Conservation (phyloP, 495 filamentous ascomycete genomes). For the Penicillium odoratum region DNA sequence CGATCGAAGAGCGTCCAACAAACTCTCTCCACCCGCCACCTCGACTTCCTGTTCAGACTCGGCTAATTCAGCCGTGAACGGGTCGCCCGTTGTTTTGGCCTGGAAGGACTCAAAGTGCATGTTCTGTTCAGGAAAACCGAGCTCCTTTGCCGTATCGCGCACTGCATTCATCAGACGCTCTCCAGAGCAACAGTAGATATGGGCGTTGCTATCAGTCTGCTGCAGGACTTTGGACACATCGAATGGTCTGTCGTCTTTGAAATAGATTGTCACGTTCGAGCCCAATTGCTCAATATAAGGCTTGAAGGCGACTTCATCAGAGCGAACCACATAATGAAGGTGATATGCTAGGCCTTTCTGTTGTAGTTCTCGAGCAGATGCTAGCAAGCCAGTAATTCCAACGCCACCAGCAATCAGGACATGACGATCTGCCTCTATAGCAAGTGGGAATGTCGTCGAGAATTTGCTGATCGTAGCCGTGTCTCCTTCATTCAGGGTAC, state of each 20-base stretch:
- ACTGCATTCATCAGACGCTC: conserved; percentile 7
- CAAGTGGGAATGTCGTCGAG: conserved; percentile 1
- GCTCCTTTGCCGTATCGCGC: neutral
- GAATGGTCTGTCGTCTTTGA: neutral
- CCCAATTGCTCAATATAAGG: neutral
- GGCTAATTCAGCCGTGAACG: conserved; percentile 1
- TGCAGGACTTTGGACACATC: conserved; percentile 6
- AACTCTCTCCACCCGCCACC: conserved; percentile 2
- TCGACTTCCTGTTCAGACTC: neutral
- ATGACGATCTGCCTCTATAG: conserved; percentile 1
- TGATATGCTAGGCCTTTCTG: neutral
- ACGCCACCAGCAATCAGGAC: conserved; percentile 14
- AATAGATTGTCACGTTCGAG: conserved; percentile 11
- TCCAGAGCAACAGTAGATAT: conserved; percentile 2
- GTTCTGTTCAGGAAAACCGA: neutral
- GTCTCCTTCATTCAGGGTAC: conserved; percentile 3
- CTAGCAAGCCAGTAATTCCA: conserved; percentile 17
- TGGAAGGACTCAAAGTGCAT: conserved; percentile 3
- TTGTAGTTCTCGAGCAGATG: neutral
- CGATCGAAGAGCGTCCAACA: conserved; percentile 7
- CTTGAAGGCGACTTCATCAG: conserved; percentile 11
- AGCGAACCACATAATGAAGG: conserved; percentile 15
- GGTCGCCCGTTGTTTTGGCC: conserved; percentile 5
- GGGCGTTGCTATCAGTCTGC: conserved; percentile 3
- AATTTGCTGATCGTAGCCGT: conserved; percentile 5